A percentile compares a stretch with the other conserved stretches of the same genome.
phyloP scores from a whole-genome alignment of 179 eudicot genomes.

The Carnegiea gigantea region DNA sequence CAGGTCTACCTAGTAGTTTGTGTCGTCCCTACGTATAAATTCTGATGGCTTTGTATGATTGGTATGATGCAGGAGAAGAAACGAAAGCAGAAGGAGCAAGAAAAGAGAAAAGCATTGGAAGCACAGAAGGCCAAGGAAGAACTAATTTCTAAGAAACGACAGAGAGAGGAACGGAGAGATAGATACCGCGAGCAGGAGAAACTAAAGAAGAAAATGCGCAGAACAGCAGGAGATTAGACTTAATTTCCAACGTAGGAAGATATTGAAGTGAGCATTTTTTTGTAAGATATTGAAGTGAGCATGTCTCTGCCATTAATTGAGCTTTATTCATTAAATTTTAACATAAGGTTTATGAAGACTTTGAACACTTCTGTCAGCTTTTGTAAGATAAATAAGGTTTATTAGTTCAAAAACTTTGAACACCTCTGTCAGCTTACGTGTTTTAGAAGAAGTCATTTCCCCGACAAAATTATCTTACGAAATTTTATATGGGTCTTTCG shows the following conservation, averaged over 20 bases:
- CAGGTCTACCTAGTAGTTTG: too few relatives aligned
- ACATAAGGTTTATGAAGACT: too few relatives aligned
- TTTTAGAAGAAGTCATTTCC: too few relatives aligned
- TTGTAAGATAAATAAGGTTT: too few relatives aligned
- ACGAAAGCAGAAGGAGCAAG: conserved; percentile 53
- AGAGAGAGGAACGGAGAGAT: conserved; percentile 71
- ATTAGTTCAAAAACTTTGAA: too few relatives aligned
- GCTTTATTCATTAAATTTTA: too few relatives aligned
- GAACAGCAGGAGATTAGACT: conserved; percentile 23
- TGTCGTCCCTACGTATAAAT: too few relatives aligned
- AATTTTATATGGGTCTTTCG: too few relatives aligned
- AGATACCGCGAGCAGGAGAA: conserved; percentile 77
- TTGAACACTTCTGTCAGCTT: too few relatives aligned
- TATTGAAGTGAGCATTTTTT: not conserved
- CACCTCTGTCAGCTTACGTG: too few relatives aligned
- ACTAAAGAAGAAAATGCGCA: conserved; percentile 62
- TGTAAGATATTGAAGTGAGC: not conserved
- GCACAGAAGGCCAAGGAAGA: conserved; percentile 66
- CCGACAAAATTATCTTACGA: too few relatives aligned
- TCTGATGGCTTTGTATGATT: not conserved
- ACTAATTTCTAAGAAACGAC: conserved; percentile 55
- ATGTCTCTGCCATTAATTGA: not conserved
- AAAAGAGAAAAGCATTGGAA: conserved; percentile 51
- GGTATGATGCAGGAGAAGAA: conserved; percentile 56
- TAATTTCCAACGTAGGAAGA: too few relatives aligned